Evolutionary conservation across 129 eudicot species (phyloP).

Genomic region (Heracleum sosnowskyi): DNA sequence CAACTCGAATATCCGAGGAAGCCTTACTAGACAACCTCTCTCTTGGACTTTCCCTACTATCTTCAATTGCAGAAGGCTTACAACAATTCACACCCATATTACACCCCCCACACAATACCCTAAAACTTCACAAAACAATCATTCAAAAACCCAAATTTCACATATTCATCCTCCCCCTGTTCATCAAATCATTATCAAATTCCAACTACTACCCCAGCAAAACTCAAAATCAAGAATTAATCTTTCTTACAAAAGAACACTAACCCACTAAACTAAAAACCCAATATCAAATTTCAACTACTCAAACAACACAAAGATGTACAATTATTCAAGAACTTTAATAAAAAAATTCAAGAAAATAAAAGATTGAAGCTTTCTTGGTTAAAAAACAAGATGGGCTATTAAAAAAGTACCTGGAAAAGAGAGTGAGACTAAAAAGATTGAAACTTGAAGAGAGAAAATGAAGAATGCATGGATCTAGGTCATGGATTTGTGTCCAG

Average conservation of each 20-base stretch:
- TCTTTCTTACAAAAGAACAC: background rate
- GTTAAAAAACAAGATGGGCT: background rate
- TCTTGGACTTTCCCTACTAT: conserved; percentile 65
- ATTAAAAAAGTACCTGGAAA: conserved; percentile 27
- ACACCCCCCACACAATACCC: conserved; percentile 4
- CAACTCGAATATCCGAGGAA: conserved; percentile 32
- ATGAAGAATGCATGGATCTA: conserved; percentile 37
- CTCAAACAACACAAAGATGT: background rate
- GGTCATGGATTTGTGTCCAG: conserved; percentile 23
- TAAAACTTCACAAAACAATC: background rate
- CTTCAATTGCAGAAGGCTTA: conserved; percentile 78
- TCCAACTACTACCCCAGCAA: conserved; percentile 4
- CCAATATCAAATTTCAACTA: conserved; percentile 23
- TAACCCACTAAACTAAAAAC: background rate
- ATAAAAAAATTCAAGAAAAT: conserved; percentile 12
- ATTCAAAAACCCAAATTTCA: background rate
- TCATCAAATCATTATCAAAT: conserved; percentile 5
- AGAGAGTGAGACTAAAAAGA: background rate
- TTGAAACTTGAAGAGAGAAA: conserved; percentile 18
- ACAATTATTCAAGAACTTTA: background rate
- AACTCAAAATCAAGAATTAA: conserved; percentile 13
- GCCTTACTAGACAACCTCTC: conserved; percentile 56
- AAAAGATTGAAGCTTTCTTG: background rate
- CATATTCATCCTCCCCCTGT: conserved; percentile 20
- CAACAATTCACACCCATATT: conserved; percentile 74